phyloP scores from a whole-genome alignment of 495 filamentous ascomycete genomes.

The Cercophora newfieldiana region DNA sequence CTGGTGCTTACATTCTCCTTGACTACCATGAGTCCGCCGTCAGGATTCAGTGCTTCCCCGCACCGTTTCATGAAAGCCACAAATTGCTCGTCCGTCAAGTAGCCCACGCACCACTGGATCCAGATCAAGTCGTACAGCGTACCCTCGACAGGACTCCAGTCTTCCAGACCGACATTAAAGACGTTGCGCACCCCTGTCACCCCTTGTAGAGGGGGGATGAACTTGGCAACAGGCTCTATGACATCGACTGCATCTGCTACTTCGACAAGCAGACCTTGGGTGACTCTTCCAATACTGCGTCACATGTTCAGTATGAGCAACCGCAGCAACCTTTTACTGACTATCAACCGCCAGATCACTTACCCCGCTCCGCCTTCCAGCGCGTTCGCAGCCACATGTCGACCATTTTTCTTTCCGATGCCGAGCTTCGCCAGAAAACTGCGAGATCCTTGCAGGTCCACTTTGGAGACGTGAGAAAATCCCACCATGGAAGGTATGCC shows the following conservation, averaged over 20 bases:
- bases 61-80: conserved; percentile 66
- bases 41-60: conserved; percentile 47
- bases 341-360: background rate
- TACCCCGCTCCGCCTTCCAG: background rate
- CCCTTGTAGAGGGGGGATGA: conserved; percentile 51
- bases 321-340: background rate
- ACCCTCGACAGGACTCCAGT: conserved; percentile 59
- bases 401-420: background rate
- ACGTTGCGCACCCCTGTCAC: conserved; percentile 58
- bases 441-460: conserved; percentile 60
- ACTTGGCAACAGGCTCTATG: conserved; percentile 58
- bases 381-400: background rate
- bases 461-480: conserved; percentile 57
- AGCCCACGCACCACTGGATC: conserved; percentile 89
- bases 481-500: conserved; percentile 54
- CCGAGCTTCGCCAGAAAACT: conserved; percentile 6
- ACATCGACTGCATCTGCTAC: conserved; percentile 42
- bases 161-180: conserved; percentile 70
- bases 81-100: conserved; percentile 79
- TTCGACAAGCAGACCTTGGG: conserved; percentile 21
- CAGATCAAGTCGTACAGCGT: conserved; percentile 62
- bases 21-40: conserved; percentile 61
- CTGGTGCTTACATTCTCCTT: conserved; percentile 83
- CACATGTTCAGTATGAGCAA: background rate
- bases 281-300: conserved; percentile 5